These are phyloP conservation scores for Epichloe aotearoae DNA, from an alignment of 2,329 filamentous ascomycete species.

Conservation along the genomic window DNA sequence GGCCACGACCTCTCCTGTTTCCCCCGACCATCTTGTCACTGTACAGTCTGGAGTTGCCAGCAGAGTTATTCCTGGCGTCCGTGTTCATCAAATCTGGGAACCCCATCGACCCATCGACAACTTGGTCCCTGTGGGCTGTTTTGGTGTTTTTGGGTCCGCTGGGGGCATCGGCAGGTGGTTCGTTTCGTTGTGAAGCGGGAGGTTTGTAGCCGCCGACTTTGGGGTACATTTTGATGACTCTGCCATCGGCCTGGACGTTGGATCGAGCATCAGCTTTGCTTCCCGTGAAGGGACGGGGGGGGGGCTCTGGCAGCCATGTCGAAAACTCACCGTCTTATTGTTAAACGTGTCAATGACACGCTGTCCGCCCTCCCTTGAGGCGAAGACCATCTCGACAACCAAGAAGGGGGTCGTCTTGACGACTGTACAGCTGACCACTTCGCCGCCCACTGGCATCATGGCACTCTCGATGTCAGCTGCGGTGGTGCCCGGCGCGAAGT, in stretches of 20 bases:
- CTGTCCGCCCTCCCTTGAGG: slow-evolving; percentile 58
- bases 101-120: slow-evolving; percentile 41
- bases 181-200: slow-evolving; percentile 9
- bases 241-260: slow-evolving; percentile 51
- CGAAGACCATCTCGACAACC: slow-evolving; percentile 65
- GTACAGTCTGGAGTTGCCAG: slow-evolving; percentile 32
- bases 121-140: slow-evolving; percentile 19
- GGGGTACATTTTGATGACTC: slow-evolving; percentile 58
- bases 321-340: slow-evolving; percentile 53
- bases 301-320: neutral
- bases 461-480: slow-evolving; percentile 73
- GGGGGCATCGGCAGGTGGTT: slow-evolving; percentile 18
- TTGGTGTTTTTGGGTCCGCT: slow-evolving; percentile 17
- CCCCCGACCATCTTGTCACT: slow-evolving; percentile 32
- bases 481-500: slow-evolving; percentile 72
- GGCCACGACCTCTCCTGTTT: slow-evolving; percentile 15
- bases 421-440: slow-evolving; percentile 53
- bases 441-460: slow-evolving; percentile 60
- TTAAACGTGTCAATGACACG: slow-evolving; percentile 65
- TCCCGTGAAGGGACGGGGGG: neutral
- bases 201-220: slow-evolving; percentile 37
- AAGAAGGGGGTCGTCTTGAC: slow-evolving; percentile 57
- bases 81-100: slow-evolving; percentile 36
- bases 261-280: neutral
- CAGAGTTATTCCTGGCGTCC: slow-evolving; percentile 10